phyloP scores from a whole-genome alignment of 495 filamentous ascomycete genomes.

The Hypoxylon perforatum region DNA sequence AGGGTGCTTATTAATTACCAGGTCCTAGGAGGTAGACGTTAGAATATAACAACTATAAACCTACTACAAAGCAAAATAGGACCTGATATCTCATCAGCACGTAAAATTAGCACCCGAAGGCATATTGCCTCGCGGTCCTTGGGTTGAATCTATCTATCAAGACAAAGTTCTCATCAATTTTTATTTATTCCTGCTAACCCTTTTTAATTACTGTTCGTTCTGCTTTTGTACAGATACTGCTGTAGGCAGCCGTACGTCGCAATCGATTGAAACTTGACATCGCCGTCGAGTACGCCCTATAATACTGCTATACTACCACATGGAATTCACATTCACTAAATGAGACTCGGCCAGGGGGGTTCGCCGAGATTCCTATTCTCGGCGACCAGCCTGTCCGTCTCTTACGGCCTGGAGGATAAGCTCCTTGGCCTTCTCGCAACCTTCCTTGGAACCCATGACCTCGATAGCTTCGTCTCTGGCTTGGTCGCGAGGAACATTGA shows the following conservation, averaged over 20 bases:
- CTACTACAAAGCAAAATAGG: too few species aligned
- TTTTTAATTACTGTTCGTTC: slow-evolving; percentile 26
- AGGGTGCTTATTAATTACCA: too few species aligned
- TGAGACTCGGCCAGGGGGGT: not conserved
- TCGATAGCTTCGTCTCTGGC: slow-evolving; percentile 85
- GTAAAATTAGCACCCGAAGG: too few species aligned
- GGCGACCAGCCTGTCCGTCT: slow-evolving; percentile 53
- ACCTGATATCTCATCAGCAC: too few species aligned
- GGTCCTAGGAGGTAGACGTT: too few species aligned
- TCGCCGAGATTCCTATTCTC: slow-evolving; percentile 39
- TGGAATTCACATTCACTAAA: not conserved
- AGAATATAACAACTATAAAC: too few species aligned
- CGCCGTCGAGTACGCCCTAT: not conserved
- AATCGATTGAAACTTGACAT: not conserved
- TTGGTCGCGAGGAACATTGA: slow-evolving; percentile 88
- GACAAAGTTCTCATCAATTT: slow-evolving; percentile 12
- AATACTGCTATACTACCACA: not conserved
- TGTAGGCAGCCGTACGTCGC: not conserved
- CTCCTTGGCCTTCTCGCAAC: slow-evolving; percentile 87
- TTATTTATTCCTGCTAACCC: slow-evolving; percentile 39
- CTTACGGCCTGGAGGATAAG: slow-evolving; percentile 85
- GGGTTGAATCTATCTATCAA: too few species aligned
- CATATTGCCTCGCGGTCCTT: too few species aligned
- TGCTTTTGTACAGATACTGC: slow-evolving; percentile 15
- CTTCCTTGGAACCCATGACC: slow-evolving; percentile 80